These are phyloP conservation scores for Ogataea populi-albae DNA, from an alignment of 805 yeast genomes.

Conservation along the genomic window DNA sequence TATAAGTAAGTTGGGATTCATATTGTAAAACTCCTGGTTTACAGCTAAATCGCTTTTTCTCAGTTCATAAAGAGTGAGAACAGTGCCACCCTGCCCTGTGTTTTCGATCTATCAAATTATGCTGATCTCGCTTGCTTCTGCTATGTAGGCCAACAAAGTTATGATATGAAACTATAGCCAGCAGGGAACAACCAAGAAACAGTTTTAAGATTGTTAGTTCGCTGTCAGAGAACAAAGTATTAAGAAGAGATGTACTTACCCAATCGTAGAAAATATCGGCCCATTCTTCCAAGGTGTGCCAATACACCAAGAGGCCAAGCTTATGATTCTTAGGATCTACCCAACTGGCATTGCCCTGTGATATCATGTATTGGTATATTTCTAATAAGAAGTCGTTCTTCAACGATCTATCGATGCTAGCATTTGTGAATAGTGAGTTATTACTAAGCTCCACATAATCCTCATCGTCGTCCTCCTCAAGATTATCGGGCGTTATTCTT, in stretches of 20 bases:
- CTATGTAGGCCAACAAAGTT: too few species aligned
- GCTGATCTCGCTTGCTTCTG: too few species aligned
- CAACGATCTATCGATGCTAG: conserved; percentile 48
- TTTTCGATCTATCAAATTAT: conserved; percentile 46
- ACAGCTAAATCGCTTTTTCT: conserved; percentile 58
- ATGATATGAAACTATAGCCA: too few species aligned
- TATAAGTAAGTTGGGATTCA: conserved; percentile 56
- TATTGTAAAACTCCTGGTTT: conserved; percentile 57
- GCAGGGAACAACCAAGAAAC: too few species aligned
- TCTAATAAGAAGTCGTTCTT: conserved; percentile 52
- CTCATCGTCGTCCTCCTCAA: conserved; percentile 27
- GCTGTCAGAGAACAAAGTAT: too few species aligned
- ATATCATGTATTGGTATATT: conserved; percentile 57
- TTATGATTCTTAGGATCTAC: conserved; percentile 43
- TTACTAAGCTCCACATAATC: conserved; percentile 9
- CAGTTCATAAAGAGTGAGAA: conserved; percentile 80
- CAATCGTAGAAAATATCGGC: conserved; percentile 58
- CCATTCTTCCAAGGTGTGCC: conserved; percentile 73
- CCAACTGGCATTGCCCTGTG: conserved; percentile 56
- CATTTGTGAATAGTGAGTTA: conserved; percentile 47
- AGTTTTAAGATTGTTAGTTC: too few species aligned
- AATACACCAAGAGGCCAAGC: conserved; percentile 53
- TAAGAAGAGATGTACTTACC: conserved; percentile 32
- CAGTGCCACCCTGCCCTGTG: conserved; percentile 74
- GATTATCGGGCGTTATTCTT: conserved; percentile 23